These are phyloP conservation scores for Pinus tabuliformis DNA, from an alignment of 75 land plant species.

Conservation along the genomic window DNA sequence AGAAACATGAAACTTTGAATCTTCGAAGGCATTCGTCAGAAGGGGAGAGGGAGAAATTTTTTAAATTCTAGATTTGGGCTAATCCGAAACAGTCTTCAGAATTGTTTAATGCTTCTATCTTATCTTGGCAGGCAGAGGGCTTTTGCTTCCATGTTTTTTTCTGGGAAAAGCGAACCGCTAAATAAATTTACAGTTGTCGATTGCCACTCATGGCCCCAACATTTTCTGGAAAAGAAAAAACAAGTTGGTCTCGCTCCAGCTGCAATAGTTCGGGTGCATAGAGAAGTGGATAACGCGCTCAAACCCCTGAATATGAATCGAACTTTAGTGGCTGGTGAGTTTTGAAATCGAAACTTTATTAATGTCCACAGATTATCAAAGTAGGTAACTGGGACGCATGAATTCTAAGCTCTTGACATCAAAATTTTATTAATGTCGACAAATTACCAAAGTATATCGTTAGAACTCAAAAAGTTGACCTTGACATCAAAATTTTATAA, in stretches of 20 bases:
- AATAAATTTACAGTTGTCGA: slow-evolving; percentile 52
- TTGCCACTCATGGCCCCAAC: slow-evolving; percentile 78
- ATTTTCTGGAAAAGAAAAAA: slow-evolving; percentile 49
- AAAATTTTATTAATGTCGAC: neutral
- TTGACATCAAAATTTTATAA: neutral
- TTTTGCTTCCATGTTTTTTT: slow-evolving; percentile 72
- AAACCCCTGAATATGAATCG: slow-evolving; percentile 36
- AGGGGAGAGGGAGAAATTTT: too few species aligned
- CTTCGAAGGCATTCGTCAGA: neutral
- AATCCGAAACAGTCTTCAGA: neutral
- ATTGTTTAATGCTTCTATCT: neutral
- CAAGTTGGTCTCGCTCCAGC: slow-evolving; percentile 86
- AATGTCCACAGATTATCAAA: neutral
- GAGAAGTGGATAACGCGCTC: slow-evolving; percentile 28
- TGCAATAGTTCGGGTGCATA: slow-evolving; percentile 67
- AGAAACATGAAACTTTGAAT: neutral
- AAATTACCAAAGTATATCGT: neutral
- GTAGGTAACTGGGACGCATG: neutral
- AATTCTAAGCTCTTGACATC: neutral
- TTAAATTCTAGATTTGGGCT: too few species aligned
- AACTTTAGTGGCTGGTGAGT: slow-evolving; percentile 37
- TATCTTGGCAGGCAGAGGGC: slow-evolving; percentile 70
- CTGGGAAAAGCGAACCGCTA: slow-evolving; percentile 68
- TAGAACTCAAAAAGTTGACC: neutral
- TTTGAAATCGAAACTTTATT: neutral